These are phyloP conservation scores for Emericellopsis cladophorae DNA, from an alignment of 2,329 filamentous ascomycete species.

Conservation along the genomic window DNA sequence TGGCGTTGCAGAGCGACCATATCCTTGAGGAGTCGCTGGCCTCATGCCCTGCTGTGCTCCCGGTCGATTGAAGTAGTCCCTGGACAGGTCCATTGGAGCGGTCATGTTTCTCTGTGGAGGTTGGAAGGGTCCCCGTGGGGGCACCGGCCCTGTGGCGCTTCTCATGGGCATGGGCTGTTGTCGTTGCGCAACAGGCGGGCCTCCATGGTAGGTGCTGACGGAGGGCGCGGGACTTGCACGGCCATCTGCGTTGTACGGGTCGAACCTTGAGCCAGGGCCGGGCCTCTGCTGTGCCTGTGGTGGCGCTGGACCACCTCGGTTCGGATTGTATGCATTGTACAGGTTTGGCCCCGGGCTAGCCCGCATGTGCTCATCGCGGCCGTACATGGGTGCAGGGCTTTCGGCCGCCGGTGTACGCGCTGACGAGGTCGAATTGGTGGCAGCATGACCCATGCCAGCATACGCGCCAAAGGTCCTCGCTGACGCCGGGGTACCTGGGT, in stretches of 20 bases:
- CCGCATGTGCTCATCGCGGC: not conserved
- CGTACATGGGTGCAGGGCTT: not conserved
- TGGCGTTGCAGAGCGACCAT: conserved; percentile 5
- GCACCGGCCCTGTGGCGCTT: conserved; percentile 25
- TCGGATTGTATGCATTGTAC: conserved; percentile 16
- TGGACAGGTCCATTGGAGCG: conserved; percentile 15
- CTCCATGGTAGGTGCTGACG: conserved; percentile 9
- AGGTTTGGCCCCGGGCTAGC: not conserved
- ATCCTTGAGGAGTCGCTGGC: conserved; percentile 9
- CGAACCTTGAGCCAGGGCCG: conserved; percentile 4
- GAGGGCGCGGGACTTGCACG: conserved; percentile 20
- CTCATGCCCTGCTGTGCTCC: conserved; percentile 10
- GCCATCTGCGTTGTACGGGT: conserved; percentile 16
- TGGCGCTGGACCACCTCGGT: conserved; percentile 20
- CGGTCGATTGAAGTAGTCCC: conserved; percentile 14
- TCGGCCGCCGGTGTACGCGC: not conserved
- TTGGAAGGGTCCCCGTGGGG: conserved; percentile 18
- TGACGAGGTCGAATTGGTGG: conserved; percentile 6
- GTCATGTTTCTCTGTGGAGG: conserved; percentile 31
- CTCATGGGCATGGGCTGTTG: conserved; percentile 14
- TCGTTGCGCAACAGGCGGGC: conserved; percentile 9
- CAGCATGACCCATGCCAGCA: conserved; percentile 6
- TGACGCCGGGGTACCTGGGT: conserved; percentile 21
- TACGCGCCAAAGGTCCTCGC: conserved; percentile 16
- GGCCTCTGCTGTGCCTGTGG: conserved; percentile 12